phyloP scores from a whole-genome alignment of 352 stramenopile species.

The Phytopythium aichiense region DNA sequence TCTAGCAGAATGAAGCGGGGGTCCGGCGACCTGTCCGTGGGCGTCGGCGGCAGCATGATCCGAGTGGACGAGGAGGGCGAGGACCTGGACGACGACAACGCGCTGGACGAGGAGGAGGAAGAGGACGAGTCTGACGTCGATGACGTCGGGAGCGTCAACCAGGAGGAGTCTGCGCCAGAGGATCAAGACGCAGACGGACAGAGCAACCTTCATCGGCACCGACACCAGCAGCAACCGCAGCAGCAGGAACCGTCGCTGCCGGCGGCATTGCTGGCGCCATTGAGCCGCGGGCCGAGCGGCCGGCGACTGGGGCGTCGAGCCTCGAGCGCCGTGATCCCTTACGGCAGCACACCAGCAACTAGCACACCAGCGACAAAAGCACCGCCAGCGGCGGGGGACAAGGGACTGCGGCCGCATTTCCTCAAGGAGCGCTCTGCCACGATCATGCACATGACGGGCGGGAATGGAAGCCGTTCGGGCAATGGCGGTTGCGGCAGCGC shows the following conservation, averaged over 20 bases:
- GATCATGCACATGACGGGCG: conserved; percentile 24
- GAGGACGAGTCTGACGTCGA: conserved; percentile 10
- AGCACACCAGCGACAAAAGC: background rate
- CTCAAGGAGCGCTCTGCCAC: conserved; percentile 53
- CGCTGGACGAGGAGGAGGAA: conserved; percentile 13
- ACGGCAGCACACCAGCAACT: background rate
- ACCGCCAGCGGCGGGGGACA: conserved; percentile 25
- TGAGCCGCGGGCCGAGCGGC: background rate
- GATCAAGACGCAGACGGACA: background rate
- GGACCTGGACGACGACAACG: conserved; percentile 11
- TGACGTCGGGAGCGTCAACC: background rate
- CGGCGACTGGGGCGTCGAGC: conserved; percentile 1
- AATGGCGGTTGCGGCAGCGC: too few relatives aligned
- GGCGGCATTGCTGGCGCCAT: background rate
- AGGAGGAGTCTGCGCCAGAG: background rate
- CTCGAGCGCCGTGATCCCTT: background rate
- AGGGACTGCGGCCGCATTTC: conserved; percentile 35
- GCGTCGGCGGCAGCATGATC: conserved; percentile 12
- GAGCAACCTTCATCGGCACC: background rate
- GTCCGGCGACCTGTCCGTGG: background rate
- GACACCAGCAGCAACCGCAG: background rate
- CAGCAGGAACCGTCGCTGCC: background rate
- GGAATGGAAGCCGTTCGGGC: background rate
- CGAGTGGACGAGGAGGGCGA: conserved; percentile 22
- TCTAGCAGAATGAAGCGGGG: background rate